Base-by-base conservation (phyloP, 352 stramenopile genomes). In the Hyaloperonospora brassicae region DNA sequence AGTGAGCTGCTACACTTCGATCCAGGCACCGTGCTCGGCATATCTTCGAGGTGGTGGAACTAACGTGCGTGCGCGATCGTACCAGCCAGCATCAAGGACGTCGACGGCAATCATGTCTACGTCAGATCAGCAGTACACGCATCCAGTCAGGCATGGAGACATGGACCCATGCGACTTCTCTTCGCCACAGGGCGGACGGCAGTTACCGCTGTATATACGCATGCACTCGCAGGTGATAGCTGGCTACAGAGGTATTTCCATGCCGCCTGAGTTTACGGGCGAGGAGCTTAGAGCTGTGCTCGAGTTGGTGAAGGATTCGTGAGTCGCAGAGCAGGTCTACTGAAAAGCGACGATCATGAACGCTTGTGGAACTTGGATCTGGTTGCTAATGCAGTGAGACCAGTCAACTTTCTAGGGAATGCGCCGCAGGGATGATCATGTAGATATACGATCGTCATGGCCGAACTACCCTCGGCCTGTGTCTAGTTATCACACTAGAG, bases 261-360 rank as follows among this genome's bases (percentile, higher is more conserved):
- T 59, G 47, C 52, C 52, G 21, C 45, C 65, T 4, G 70, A 74
- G 57, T 74, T 72, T 50, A 79, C 73, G 40, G 68, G 70, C 25
- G 70, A 77, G 47, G 70, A 79, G 55, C 57, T 79, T 13, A 75
- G 72, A 35, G 68, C 68, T 5, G 70, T 76, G 27, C 49, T 76
- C 47, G 73, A 81, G 63, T 59, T 81, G 12, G 70, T 72, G 64
- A 73, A 73, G 51, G 66, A 79, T 50, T 76, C 61, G 9, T 74
- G 42, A 68, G 40, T 11, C 45, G 35, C 27, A 31, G 7, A 31
- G 27, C 27, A 31, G 27, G 27, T 31, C 7, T 31, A 7, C 3
- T 31, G 3, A 8, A 7, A 8, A 31, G 27, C 27, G 27, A 3
- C 3, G 27, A 31, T 31, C 3, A 3, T 31, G 7, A 8, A 31